These are phyloP conservation scores for Miscanthus lutarioriparius DNA, from an alignment of 176 grass and related monocot genomes.

Conservation along the genomic window DNA sequence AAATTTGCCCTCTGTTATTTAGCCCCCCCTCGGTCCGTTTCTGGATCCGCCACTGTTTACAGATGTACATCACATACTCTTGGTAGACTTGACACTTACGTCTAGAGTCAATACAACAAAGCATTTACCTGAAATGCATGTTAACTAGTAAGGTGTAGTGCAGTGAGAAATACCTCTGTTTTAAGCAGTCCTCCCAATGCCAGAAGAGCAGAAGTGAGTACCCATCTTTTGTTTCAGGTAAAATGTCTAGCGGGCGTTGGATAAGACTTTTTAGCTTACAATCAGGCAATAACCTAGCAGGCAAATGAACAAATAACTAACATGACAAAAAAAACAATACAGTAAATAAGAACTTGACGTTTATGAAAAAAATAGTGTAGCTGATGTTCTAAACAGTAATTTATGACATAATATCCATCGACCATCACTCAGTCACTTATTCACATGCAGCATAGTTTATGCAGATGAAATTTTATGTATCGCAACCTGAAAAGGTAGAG, in stretches of 20 bases:
- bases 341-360: not conserved
- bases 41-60: no score
- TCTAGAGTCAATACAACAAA: not conserved
- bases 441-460: not conserved
- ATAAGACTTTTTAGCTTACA: slow-evolving; percentile 91
- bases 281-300: slow-evolving; percentile 86
- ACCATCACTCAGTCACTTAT: not conserved
- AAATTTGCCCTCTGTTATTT: no score
- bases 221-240: slow-evolving; percentile 98
- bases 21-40: no score
- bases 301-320: slow-evolving; percentile 34
- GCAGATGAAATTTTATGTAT: not conserved
- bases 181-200: slow-evolving; percentile 96
- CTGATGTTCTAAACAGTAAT: slow-evolving; percentile 3
- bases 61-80: not conserved
- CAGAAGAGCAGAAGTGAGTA: slow-evolving; percentile 91
- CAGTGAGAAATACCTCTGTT: slow-evolving; percentile 70
- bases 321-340: slow-evolving; percentile 17
- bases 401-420: slow-evolving; percentile 2
- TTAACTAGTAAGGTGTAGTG: slow-evolving; percentile 2
- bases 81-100: not conserved
- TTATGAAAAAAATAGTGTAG: not conserved
- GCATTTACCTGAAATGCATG: not conserved
- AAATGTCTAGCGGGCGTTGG: slow-evolving; percentile 68
- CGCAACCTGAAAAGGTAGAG: not conserved